Base-by-base conservation (phyloP, 768 basidiomycete genomes). In the Dentipellis sp. region DNA sequence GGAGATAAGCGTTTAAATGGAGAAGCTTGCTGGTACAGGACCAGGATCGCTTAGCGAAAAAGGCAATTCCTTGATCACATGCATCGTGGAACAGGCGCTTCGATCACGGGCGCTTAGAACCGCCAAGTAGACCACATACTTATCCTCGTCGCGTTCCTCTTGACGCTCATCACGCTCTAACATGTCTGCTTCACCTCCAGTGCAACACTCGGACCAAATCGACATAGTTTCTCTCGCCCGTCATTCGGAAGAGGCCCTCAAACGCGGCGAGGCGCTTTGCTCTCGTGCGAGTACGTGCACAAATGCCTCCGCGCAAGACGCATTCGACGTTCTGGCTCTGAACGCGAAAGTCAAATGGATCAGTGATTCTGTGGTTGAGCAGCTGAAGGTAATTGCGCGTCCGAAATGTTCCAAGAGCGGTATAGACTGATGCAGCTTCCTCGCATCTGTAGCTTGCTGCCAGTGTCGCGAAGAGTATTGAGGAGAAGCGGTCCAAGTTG, bases 311-410 rank as follows among this genome's bases (percentile, higher is more conserved):
- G 80, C 87, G 0, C 80, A 82, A 59, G 74, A 75, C 39, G 79
- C 82, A 0, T 73, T 89, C 11, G 86, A 90, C 63, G 79, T 91
- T 3, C 76, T 92, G 6, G 84, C 84, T 0, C 74, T 90, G 17
- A 88, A 91, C 64, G 88, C 90, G 34, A 88, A 85, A 68, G 83
- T 91, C 8, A 76, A 78, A 53, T 93, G 88, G 90, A 75, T 88
- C 53, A 80, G 78, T 34, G 80, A 85, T 34, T 86, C 85, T 14
- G 82, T 91, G 21, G 66, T 82, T 14, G 86, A 90, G 60, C 91
- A 91, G 64, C 75, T 92, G 48, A 83, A 83, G 76, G 91, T 86
- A 57, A 40, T 73, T 57, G n/a, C n/a, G 34, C 36, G 21, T 52
- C 36, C 22, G 19, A 50, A 10, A 23, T 52, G 50, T 22, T 40